Conservation (phyloP, 2,329 filamentous ascomycete genomes). For the Didymosphaeria variabile region DNA sequence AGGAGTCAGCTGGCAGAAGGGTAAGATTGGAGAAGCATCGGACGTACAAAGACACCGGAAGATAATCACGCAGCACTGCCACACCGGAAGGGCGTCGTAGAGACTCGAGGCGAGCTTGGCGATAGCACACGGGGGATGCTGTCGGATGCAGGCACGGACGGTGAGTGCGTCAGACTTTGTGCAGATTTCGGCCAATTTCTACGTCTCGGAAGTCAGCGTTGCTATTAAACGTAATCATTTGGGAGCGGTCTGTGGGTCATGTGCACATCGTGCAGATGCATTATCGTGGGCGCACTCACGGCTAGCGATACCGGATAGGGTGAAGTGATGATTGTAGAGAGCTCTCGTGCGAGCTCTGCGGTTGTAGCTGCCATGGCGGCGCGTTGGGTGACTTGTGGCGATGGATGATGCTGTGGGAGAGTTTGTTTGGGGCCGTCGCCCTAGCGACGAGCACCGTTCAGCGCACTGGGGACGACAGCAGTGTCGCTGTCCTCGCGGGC, state of each 20-base stretch:
- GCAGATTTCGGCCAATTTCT: conserved; percentile 51
- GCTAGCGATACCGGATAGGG: conserved; percentile 61
- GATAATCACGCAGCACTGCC: conserved; percentile 60
- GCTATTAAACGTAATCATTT: conserved; percentile 10
- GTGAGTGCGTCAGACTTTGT: conserved; percentile 40
- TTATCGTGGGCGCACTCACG: conserved; percentile 45
- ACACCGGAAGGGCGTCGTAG: conserved; percentile 61
- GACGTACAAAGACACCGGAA: conserved; percentile 59
- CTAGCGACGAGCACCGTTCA: not conserved
- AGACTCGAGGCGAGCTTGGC: conserved; percentile 52
- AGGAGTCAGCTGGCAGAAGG: conserved; percentile 26
- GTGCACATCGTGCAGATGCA: conserved; percentile 17
- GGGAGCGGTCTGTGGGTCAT: conserved; percentile 3
- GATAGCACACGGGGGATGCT: conserved; percentile 60
- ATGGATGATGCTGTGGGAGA: not conserved
- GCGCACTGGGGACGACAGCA: not conserved
- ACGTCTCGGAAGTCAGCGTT: conserved; percentile 33
- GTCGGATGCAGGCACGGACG: conserved; percentile 56
- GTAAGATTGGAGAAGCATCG: conserved; percentile 5
- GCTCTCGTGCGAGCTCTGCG: conserved; percentile 49
- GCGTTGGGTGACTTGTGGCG: not conserved
- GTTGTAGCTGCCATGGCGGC: conserved; percentile 27
- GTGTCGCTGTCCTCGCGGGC: not conserved
- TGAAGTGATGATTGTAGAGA: conserved; percentile 58
- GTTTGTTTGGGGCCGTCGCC: conserved; percentile 7